Base-by-base conservation (phyloP, 306 rosid species). In the Cucumis hystrix region DNA sequence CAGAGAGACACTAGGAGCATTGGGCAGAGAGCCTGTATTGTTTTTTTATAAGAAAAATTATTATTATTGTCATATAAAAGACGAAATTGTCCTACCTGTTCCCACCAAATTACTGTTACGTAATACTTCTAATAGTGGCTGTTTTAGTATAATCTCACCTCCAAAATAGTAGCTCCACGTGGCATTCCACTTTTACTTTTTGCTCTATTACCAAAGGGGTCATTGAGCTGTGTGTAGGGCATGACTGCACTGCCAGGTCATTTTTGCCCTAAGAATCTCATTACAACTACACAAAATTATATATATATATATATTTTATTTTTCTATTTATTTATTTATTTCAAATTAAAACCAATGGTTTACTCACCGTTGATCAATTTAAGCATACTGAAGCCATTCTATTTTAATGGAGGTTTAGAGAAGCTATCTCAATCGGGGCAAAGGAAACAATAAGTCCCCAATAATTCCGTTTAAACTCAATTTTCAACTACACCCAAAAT, bases 11-110 rank as follows among this genome's bases (percentile, higher is more conserved):
- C 78, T 17, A 64, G 70, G n/a, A 20, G 83, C 88, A 65, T 89
- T 76, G 96, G 88, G 85, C 87, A 87, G 95, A 80, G 95, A 77
- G 90, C 90, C 73, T 77, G 45, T 37, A 33, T n/a, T 17, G 7
- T 16, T 52, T 55, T 40, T 78, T 68, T 9, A 9, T 57, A 55
- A 39, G 0, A 39, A 39, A 10, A 55, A 33, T 33, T 3, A 33
- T 33, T 33, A 4, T 4, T 33, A 4, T 33, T 33, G 3, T 33
- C 25, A 3, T 65, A 2, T 37, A 78, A 72, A 72, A 72, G 77
- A 72, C 77, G 6, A 72, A 51, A 72, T 14, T 45, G 28, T 52
- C 77, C 77, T 52, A 28, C 62, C 77, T 72, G 62, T 72, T 72
- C 61, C 61, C 16, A 72, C 51, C 61, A 72, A 51, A 49, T 72